These are phyloP conservation scores for Candida chauliodis DNA, from an alignment of 805 yeast genomes.

Conservation along the genomic window DNA sequence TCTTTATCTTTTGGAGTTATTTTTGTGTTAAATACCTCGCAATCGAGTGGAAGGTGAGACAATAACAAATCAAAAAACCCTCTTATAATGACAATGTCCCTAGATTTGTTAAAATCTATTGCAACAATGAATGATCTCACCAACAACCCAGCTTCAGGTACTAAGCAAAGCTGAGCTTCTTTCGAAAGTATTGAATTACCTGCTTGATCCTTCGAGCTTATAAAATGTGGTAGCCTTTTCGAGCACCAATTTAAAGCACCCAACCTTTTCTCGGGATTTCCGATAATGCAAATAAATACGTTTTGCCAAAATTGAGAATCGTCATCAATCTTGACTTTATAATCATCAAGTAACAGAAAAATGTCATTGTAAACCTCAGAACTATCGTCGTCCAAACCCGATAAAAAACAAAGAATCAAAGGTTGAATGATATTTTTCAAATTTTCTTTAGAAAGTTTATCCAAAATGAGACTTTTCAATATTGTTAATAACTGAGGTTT, in stretches of 20 bases:
- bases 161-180: slow-evolving; percentile 58
- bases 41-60: slow-evolving; percentile 61
- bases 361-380: slow-evolving; percentile 73
- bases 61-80: slow-evolving; percentile 83
- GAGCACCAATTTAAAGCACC: slow-evolving; percentile 82
- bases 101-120: slow-evolving; percentile 38
- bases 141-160: slow-evolving; percentile 77
- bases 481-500: slow-evolving; percentile 72
- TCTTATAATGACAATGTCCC: slow-evolving; percentile 69
- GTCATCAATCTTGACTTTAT: slow-evolving; percentile 55
- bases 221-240: slow-evolving; percentile 60
- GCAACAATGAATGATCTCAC: slow-evolving; percentile 72
- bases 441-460: slow-evolving; percentile 31
- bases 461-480: slow-evolving; percentile 51
- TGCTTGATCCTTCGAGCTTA: slow-evolving; percentile 4
- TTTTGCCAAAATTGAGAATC: slow-evolving; percentile 86
- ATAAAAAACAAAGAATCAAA: slow-evolving; percentile 66
- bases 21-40: slow-evolving; percentile 49
- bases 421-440: slow-evolving; percentile 63
- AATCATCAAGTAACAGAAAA: slow-evolving; percentile 54
- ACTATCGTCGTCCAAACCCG: slow-evolving; percentile 91
- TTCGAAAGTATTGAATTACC: slow-evolving; percentile 24
- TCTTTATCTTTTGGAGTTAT: slow-evolving; percentile 53
- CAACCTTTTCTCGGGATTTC: slow-evolving; percentile 72
- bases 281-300: slow-evolving; percentile 67